These are phyloP conservation scores for Rhizomucor miehei DNA, from an alignment of 371 early-diverging fungal genomes.

Conservation along the genomic window DNA sequence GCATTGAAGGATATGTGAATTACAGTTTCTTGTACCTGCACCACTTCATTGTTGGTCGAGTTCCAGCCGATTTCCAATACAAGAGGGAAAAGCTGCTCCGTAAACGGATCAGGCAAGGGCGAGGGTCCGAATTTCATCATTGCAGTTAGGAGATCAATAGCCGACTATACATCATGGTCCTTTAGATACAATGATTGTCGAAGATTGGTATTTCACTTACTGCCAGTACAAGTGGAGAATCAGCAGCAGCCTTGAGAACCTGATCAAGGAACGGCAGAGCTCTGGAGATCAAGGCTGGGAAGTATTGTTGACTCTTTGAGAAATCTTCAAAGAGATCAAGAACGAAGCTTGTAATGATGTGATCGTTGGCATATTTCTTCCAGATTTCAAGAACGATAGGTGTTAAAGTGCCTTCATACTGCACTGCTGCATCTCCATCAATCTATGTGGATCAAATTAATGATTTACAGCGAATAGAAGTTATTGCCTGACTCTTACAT, in stretches of 20 bases:
- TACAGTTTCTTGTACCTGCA: slow-evolving; percentile 20
- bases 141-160: slow-evolving; percentile 69
- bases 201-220: slow-evolving; percentile 40
- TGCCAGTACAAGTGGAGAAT: slow-evolving; percentile 49
- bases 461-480: neutral
- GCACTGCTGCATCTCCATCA: slow-evolving; percentile 66
- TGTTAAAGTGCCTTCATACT: slow-evolving; percentile 68
- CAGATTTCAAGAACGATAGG: slow-evolving; percentile 78
- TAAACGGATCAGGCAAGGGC: slow-evolving; percentile 75
- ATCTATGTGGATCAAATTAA: slow-evolving; percentile 29
- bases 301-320: slow-evolving; percentile 64
- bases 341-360: slow-evolving; percentile 66
- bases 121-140: slow-evolving; percentile 63
- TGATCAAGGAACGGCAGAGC: slow-evolving; percentile 70
- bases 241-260: slow-evolving; percentile 47
- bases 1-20: too few relatives aligned
- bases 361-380: slow-evolving; percentile 69
- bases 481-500: slow-evolving; percentile 34
- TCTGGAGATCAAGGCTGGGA: slow-evolving; percentile 60
- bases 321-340: slow-evolving; percentile 78
- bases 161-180: slow-evolving; percentile 44
- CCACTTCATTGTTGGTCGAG: slow-evolving; percentile 58
- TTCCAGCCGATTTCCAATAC: slow-evolving; percentile 70
- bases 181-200: neutral
- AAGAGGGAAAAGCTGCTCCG: slow-evolving; percentile 76